Base-by-base conservation (phyloP, 176 grass and related monocot species). In the Hyparrhenia diplandra region DNA sequence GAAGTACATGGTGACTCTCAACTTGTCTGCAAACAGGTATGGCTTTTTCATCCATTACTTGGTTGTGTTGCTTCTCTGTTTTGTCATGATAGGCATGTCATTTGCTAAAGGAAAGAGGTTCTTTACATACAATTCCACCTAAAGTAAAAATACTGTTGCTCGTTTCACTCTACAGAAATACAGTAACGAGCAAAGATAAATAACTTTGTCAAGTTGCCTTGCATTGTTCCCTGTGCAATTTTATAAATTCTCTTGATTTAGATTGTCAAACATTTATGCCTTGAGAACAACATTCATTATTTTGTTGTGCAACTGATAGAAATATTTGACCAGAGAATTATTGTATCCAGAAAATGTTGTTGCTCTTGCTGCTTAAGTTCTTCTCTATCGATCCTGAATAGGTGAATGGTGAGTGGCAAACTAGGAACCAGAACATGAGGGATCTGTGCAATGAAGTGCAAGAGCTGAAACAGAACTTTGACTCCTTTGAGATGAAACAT, bases 1-100 rank as follows among this genome's bases (percentile, higher is more conserved):
- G 68, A 79, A 86, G 80, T 87, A 67, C 42, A 80, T 83, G 94
- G 94, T 4, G 94, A 97, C 68, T 97, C 94, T 72, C 83, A 79
- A 69, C 86, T 97, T 54, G 88, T 97, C 40, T 92, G 86, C 82
- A 87, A 88, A 76, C 90, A 97, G 90, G 88, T 93, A 51, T 41
- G 40, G 30, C 21, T n/a, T n/a, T 4, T 59, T 4, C 36, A 58
- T 58, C 55, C 21, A 9, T 49, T 70, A 40, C 60, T 64, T 87
- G 71, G n/a, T 87, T 64, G 23, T 77, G 23, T 51, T 32, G 52
- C 54, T 82, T 74, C 63, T 24, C 42, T 60, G 28, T 23, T 49
- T 60, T 81, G 32, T 31, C 29, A 54, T 77, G 31, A 34, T 77
- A 64, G 23, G 45, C 59, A 69, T 75, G 41, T 62, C 78, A 82